Conservation (phyloP, 106 monocot genomes). For the Acanthochlamys bracteata region DNA sequence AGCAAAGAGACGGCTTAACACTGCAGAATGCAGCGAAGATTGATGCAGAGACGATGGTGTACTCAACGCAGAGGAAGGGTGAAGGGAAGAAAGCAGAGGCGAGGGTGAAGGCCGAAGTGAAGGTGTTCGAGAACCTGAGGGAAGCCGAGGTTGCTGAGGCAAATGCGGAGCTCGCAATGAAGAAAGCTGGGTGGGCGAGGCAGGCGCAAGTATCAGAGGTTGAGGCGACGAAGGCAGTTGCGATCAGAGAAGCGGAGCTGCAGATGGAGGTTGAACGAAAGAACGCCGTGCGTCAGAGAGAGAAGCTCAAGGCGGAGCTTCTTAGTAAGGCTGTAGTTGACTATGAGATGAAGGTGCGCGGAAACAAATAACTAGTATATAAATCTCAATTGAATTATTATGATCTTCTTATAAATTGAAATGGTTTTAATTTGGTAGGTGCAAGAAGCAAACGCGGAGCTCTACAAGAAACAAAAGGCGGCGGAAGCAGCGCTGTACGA, state of each 20-base stretch:
- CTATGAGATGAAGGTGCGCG: constrained; percentile 71
- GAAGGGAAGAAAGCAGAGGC: constrained; percentile 53
- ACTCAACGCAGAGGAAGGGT: constrained; percentile 48
- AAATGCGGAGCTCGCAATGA: constrained; percentile 52
- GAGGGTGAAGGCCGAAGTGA: constrained; percentile 49
- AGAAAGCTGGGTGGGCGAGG: constrained; percentile 59
- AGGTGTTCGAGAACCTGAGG: constrained; percentile 60
- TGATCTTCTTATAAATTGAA: too few species aligned
- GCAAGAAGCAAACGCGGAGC: constrained; percentile 61
- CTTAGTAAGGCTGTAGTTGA: constrained; percentile 64
- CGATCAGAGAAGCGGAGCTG: constrained; percentile 64
- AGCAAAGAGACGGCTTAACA: constrained; percentile 49
- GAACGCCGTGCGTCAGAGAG: constrained; percentile 52
- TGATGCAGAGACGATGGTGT: constrained; percentile 64
- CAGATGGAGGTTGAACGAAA: constrained; percentile 75
- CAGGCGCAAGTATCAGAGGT: constrained; percentile 56
- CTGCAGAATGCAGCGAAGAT: constrained; percentile 60
- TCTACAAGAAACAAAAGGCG: constrained; percentile 62
- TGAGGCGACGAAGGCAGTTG: constrained; percentile 59
- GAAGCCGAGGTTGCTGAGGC: constrained; percentile 70
- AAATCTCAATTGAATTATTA: neutral
- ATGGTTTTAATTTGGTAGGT: too few species aligned
- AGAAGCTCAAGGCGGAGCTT: constrained; percentile 71
- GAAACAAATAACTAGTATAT: too few species aligned
- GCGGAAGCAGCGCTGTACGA: constrained; percentile 55